phyloP scores from a whole-genome alignment of 2,329 filamentous ascomycete species.

The Keithomyces neogunnii region DNA sequence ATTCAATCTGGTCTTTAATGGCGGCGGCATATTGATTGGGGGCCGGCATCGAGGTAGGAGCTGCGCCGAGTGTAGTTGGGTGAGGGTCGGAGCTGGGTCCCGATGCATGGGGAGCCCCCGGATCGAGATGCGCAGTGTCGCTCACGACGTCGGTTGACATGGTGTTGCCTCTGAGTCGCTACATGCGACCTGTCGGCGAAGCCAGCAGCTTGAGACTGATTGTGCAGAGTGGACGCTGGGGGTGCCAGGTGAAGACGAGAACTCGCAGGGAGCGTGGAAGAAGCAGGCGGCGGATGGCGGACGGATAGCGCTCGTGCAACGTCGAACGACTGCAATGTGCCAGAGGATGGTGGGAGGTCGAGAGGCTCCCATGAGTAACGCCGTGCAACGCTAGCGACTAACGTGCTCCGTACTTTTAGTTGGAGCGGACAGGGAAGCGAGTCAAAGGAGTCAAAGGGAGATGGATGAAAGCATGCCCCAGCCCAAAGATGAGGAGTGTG shows the following conservation, averaged over 20 bases:
- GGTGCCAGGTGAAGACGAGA: slow-evolving; percentile 3
- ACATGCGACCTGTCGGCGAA: slow-evolving; percentile 27
- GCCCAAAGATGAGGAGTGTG: too few relatives aligned
- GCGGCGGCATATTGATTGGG: slow-evolving; percentile 17
- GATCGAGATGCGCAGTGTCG: slow-evolving; percentile 30
- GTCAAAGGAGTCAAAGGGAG: too few relatives aligned
- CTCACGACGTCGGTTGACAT: slow-evolving; percentile 50
- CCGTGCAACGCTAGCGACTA: too few relatives aligned
- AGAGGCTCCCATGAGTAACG: too few relatives aligned
- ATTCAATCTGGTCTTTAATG: slow-evolving; percentile 21
- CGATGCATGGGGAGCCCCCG: slow-evolving; percentile 6
- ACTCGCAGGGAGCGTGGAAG: not conserved
- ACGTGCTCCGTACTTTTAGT: too few relatives aligned
- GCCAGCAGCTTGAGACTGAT: slow-evolving; percentile 9
- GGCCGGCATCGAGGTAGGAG: slow-evolving; percentile 10
- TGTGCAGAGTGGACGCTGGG: not conserved
- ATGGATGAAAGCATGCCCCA: too few relatives aligned
- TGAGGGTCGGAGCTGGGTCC: slow-evolving; percentile 18
- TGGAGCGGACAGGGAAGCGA: too few relatives aligned
- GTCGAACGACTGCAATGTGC: not conserved
- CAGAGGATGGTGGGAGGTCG: too few relatives aligned
- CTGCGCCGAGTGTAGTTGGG: slow-evolving; percentile 5
- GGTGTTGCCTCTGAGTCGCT: slow-evolving; percentile 29
- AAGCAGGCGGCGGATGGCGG: not conserved
- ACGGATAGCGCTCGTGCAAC: not conserved